A percentile compares a stretch with the other conserved stretches of the same genome.
Conservation (phyloP, 768 basidiomycete species). For the Fibroporia radiculosa region DNA sequence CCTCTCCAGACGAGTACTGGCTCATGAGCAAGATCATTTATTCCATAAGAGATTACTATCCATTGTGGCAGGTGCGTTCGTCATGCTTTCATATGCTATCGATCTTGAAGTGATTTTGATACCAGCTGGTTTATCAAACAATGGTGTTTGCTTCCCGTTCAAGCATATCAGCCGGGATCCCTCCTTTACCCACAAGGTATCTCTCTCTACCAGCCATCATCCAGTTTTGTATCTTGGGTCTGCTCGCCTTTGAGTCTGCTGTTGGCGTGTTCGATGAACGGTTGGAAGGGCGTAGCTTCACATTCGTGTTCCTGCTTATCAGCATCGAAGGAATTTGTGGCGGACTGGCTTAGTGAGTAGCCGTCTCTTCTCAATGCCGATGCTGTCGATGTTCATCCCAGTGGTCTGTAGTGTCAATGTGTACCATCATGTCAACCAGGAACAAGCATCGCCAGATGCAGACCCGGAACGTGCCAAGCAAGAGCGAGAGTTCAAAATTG, state of each 20-base stretch:
- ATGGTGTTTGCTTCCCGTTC: slow-evolving; percentile 93
- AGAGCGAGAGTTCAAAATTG: slow-evolving; percentile 85
- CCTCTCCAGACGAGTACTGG: slow-evolving; percentile 48
- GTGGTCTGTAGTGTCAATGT: slow-evolving; percentile 58
- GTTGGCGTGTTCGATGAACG: slow-evolving; percentile 52
- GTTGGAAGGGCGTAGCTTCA: slow-evolving; percentile 39
- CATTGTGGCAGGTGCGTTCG: slow-evolving; percentile 76
- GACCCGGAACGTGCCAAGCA: slow-evolving; percentile 58
- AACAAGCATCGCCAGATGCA: slow-evolving; percentile 37
- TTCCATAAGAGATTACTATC: slow-evolving; percentile 87
- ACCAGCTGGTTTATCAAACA: slow-evolving; percentile 76
- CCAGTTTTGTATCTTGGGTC: slow-evolving; percentile 60
- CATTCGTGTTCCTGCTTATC: slow-evolving; percentile 68
- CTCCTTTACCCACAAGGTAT: slow-evolving; percentile 61
- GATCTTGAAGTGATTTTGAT: background rate
- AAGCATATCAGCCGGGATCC: slow-evolving; percentile 77
- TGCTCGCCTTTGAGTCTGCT: slow-evolving; percentile 59
- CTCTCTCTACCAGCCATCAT: slow-evolving; percentile 71
- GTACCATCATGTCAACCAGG: slow-evolving; percentile 78
- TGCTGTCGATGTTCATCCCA: slow-evolving; percentile 7
- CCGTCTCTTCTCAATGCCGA: slow-evolving; percentile 13
- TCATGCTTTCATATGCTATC: slow-evolving; percentile 6
- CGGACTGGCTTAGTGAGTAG: slow-evolving; percentile 79
- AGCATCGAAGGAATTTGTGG: slow-evolving; percentile 89
- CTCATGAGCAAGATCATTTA: slow-evolving; percentile 74